Evolutionary conservation across 2,329 filamentous ascomycete genomes (phyloP), one percentile per base, ranked within the genome.

Genomic region (Microthyrium microscopicum): DNA sequence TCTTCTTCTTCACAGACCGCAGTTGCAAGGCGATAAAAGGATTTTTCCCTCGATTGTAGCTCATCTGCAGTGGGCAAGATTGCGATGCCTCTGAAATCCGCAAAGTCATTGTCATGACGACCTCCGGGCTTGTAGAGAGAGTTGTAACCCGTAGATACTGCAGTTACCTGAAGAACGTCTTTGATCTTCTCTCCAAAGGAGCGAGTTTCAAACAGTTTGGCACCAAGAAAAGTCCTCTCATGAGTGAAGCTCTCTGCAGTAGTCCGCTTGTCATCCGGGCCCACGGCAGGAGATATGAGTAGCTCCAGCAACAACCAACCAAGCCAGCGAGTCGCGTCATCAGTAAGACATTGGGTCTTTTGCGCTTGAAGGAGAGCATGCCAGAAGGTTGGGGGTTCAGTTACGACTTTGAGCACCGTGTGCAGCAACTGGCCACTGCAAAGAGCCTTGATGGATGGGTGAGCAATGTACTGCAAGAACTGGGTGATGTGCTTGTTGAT

Each of bases 81-180:
- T 2, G 64, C 53, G 21, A 81, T 70, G 0, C 70, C 38, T 1
- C 68, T 61, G 42, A 73, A 74, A 40, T 80, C 61, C 2, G 44
- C 55, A 44, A 66, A 67, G 42, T 84, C 78, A 34, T 85, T 85
- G 48, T 84, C 74, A 41, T 85, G 77, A 0, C 78, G 64, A 1
- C 76, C 76, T 0, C 78, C 78, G 1, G 75, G 64, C 2, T 35
- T 20, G 16, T 44, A 43, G 4, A 35, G 17, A 21, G 18, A 12
- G n/a, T 27, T 21, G 19, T 16, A 5, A 20, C 28, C 34, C 4
- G 13, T 27, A 15, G 25, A 22, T 16, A 20, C 20, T 25, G 43
- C 42, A 27, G 42, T 48, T 29, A 50, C 42, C 4, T 46, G 39
- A 1, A 62, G 35, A 9, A 52, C 37, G 30, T 62, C 50, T 26